Evolutionary conservation across 1,284 basidiomycete species (phyloP).

Genomic region (Cutaneotrichosporon arboriforme): DNA sequence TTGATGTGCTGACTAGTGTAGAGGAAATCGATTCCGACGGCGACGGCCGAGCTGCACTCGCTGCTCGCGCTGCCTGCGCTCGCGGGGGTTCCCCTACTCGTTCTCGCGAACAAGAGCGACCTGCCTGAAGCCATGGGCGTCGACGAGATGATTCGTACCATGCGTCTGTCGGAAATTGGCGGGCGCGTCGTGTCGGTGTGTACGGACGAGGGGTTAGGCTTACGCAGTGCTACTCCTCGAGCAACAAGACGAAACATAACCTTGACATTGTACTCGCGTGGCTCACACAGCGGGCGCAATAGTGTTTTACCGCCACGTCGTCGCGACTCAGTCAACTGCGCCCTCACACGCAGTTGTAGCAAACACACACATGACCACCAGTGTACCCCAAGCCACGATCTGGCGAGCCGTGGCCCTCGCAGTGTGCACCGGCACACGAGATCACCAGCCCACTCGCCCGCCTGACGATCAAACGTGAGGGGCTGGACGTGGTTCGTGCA

Average conservation of each 20-base stretch:
- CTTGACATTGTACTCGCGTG: slow-evolving; percentile 55
- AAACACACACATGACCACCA: background rate
- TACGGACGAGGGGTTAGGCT: slow-evolving; percentile 11
- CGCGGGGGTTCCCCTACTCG: slow-evolving; percentile 75
- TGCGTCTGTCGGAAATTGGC: slow-evolving; percentile 78
- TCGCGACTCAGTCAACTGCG: too few relatives aligned
- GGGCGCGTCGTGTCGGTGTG: slow-evolving; percentile 78
- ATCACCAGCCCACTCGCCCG: too few relatives aligned
- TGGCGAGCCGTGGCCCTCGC: too few relatives aligned
- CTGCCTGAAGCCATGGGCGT: slow-evolving; percentile 70
- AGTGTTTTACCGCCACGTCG: too few relatives aligned
- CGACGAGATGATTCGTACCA: slow-evolving; percentile 74
- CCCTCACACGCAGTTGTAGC: too few relatives aligned
- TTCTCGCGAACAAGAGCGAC: slow-evolving; percentile 96
- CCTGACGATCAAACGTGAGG: too few relatives aligned
- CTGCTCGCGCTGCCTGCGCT: slow-evolving; percentile 70
- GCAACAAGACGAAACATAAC: slow-evolving; percentile 91
- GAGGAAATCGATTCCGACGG: slow-evolving; percentile 76
- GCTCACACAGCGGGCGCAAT: slow-evolving; percentile 43
- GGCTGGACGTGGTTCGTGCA: too few relatives aligned
- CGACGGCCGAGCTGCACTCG: slow-evolving; percentile 83
- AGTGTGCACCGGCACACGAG: too few relatives aligned
- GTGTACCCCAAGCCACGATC: too few relatives aligned
- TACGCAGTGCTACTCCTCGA: slow-evolving; percentile 48
- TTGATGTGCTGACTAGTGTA: too few relatives aligned